Evolutionary conservation across 345 rosid genomes (phyloP).

Genomic region (Cardiospermum halicacabum): DNA sequence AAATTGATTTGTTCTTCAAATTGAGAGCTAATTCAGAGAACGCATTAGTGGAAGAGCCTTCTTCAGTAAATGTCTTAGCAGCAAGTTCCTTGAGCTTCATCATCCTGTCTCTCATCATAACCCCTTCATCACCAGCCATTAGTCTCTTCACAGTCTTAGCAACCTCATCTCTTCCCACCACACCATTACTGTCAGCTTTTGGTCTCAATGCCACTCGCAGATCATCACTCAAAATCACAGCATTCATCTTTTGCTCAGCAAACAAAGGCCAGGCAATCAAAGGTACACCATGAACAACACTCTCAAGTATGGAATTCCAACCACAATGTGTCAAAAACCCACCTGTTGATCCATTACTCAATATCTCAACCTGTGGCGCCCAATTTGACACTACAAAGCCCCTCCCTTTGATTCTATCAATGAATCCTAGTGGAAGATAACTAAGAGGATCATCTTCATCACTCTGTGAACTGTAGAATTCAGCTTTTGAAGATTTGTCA

Average conservation of each 20-base stretch:
- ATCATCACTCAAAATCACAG: slow-evolving; percentile 15
- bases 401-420: slow-evolving; percentile 15
- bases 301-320: slow-evolving; percentile 30
- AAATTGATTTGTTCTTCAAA: too few species aligned
- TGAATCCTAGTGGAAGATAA: slow-evolving; percentile 26
- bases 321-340: slow-evolving; percentile 32
- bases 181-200: slow-evolving; percentile 8
- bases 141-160: slow-evolving; percentile 15
- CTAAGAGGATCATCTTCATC: background rate
- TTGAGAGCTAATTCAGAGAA: slow-evolving; percentile 13
- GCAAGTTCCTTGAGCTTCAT: slow-evolving; percentile 25
- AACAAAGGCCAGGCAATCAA: slow-evolving; percentile 28
- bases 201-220: slow-evolving; percentile 20
- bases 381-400: slow-evolving; percentile 24
- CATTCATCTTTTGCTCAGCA: slow-evolving; percentile 25
- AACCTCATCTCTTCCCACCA: slow-evolving; percentile 23
- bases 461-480: slow-evolving; percentile 3
- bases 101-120: slow-evolving; percentile 9
- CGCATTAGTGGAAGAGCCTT: slow-evolving; percentile 35
- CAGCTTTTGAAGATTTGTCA: slow-evolving; percentile 1
- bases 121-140: slow-evolving; percentile 25
- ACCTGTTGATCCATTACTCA: slow-evolving; percentile 23
- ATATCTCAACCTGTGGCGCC: slow-evolving; percentile 25
- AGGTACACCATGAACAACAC: slow-evolving; percentile 24
- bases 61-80: slow-evolving; percentile 12